These are phyloP conservation scores for Schoenoplectus tabernaemontani DNA, from an alignment of 202 grass and related monocot species.

Conservation along the genomic window DNA sequence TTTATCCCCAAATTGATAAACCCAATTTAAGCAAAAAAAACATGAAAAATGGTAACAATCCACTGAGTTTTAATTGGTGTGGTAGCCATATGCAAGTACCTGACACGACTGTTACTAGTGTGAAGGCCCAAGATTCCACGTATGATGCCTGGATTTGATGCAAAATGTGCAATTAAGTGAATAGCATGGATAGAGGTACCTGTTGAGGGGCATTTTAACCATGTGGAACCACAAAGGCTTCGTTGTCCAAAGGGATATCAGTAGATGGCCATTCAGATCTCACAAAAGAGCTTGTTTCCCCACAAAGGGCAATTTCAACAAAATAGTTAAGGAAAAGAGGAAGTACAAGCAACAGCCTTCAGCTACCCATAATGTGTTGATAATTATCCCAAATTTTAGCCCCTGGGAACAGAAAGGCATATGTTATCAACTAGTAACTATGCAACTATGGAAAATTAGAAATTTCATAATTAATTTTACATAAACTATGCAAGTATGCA, in stretches of 20 bases:
- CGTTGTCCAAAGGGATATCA: constrained; percentile 71
- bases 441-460: neutral
- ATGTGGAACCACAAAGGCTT: constrained; percentile 61
- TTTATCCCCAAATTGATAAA: neutral
- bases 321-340: constrained; percentile 37
- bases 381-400: constrained; percentile 4
- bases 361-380: constrained; percentile 31
- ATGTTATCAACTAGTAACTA: neutral
- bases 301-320: constrained; percentile 29
- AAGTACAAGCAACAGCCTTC: constrained; percentile 17
- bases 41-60: neutral
- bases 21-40: neutral
- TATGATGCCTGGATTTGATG: neutral
- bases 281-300: constrained; percentile 66
- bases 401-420: constrained; percentile 1
- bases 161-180: neutral
- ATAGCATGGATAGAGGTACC: constrained; percentile 26
- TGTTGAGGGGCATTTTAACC: constrained; percentile 87
- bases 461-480: neutral
- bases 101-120: neutral
- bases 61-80: neutral
- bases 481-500: neutral
- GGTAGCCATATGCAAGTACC: neutral
- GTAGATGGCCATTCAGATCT: constrained; percentile 58
- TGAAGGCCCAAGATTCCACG: neutral